These are phyloP conservation scores for Paecilomyces dactylethromorphus DNA, from an alignment of 2,329 filamentous ascomycete genomes.

Conservation along the genomic window DNA sequence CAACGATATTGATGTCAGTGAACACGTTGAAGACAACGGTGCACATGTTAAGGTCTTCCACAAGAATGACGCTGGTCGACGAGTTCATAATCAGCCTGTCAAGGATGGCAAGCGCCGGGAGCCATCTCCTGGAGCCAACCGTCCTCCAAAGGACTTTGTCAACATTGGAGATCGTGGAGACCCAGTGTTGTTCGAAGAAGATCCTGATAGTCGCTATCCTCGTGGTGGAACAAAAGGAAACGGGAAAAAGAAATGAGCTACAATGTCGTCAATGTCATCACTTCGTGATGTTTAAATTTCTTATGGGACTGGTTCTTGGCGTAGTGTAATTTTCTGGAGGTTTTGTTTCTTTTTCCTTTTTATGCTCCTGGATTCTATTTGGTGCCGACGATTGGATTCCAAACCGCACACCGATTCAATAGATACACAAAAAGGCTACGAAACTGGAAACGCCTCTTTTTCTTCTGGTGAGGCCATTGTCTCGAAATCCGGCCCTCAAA, in stretches of 20 bases:
- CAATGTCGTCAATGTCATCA: neutral
- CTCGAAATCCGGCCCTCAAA: neutral
- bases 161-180: constrained; percentile 82
- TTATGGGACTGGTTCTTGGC: neutral
- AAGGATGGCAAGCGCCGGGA: constrained; percentile 42
- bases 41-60: constrained; percentile 65
- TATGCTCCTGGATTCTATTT: neutral
- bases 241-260: neutral
- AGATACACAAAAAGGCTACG: neutral
- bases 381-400: neutral
- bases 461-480: neutral
- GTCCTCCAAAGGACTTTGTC: constrained; percentile 70
- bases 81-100: constrained; percentile 35
- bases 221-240: neutral
- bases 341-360: neutral
- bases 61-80: constrained; percentile 56
- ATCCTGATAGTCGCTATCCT: constrained; percentile 39
- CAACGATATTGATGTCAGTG: constrained; percentile 63
- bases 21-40: constrained; percentile 51
- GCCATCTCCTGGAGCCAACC: constrained; percentile 58
- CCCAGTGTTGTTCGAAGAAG: constrained; percentile 65
- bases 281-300: neutral
- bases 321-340: neutral
- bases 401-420: neutral
- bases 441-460: neutral